Base-by-base conservation (phyloP, 2,329 filamentous ascomycete genomes). In the Chrysoporthe cubensis region DNA sequence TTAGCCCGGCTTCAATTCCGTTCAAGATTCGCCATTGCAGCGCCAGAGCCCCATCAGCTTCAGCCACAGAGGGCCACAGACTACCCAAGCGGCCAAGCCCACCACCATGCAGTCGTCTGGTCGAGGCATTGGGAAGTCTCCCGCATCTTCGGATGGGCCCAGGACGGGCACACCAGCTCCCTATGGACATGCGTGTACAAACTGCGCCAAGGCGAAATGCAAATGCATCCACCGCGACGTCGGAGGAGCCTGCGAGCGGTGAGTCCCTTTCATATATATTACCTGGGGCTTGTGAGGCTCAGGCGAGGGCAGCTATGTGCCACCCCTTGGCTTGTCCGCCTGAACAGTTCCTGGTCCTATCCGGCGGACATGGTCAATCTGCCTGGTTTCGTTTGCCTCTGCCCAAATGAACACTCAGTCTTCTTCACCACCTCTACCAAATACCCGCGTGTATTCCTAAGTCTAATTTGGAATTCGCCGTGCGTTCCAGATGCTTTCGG, bases 121-220 rank as follows among this genome's bases (percentile, higher is more conserved):
- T 42, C 43, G 43, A 11, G 7, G 44, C 37, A 21, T 58, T 21
- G 43, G 42, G 11, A 63, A 52, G 43, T 21, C 57, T 6, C 57
- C 60, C 14, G 14, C 60, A 37, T 21, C 32, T 7, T 34, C 54
- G 5, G 48, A 42, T 26, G 11, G 26, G 6, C 18, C 21, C 13
- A 40, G n/a, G 37, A 62, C 61, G 8, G 70, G 72, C 42, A 70
- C 70, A 9, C 70, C 71, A 42, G 73, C 73, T 16, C 71, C 71
- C 46, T 83, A 83, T 69, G 81, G 81, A 42, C 76, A 80, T 40
- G 82, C 82, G 2, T 84, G 82, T 70, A 78, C 77, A 48, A 83
- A 82, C 71, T 84, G 82, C 72, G 80, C 81, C 62, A 78, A 76
- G 56, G 80, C 82, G 64, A 84, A 84, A 71, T 83, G 80, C 73